Evolutionary conservation across 352 stramenopile genomes (phyloP), one percentile per base, ranked within the genome.

Genomic region (Phytophthora macrochlamydospora): DNA sequence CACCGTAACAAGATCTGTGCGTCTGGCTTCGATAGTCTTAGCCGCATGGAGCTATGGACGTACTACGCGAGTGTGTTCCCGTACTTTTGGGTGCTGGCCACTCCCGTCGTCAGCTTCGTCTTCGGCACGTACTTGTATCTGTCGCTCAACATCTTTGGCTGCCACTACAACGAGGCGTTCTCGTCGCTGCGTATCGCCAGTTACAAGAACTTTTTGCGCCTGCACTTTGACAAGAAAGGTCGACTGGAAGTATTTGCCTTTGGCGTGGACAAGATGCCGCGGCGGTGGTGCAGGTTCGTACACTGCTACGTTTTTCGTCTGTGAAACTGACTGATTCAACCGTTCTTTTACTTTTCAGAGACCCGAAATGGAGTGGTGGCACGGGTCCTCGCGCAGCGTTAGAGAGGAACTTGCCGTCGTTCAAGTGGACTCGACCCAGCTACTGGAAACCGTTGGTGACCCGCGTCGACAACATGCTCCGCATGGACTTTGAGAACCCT

Each of bases 121-220:
- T 92, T 97, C 50, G 88, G 89, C 44, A 67, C 79, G 40, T 97
- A 97, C 65, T 64, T 97, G 24, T 97, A 95, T 67, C 63, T 95
- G 48, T 76, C 87, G 49, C 77, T 97, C 68, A 96, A 95, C 56
- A 75, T 94, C 11, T 92, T 96, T 52, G 76, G 79, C 13, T 84
- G 84, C 52, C 90, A 97, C 74, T 97, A 95, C 81, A 96, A 97
- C 68, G 90, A 97, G 56, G 88, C 90, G 8, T 97, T 96, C 48
- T 94, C 86, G 29, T 87, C 90, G 30, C 74, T 97, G 53, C 88
- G 87, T 35, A 93, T 95, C 51, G 81, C 86, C 24, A 95, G 88
- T 62, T 97, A 93, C 84, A 97, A 97, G 71, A 94, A 94, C 69
- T 94, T 97, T n/a, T 51, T 95, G 56, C 87, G 89, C 2, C 69